Evolutionary conservation across 495 filamentous ascomycete genomes (phyloP).

Genomic region (Aspergillus campestris): DNA sequence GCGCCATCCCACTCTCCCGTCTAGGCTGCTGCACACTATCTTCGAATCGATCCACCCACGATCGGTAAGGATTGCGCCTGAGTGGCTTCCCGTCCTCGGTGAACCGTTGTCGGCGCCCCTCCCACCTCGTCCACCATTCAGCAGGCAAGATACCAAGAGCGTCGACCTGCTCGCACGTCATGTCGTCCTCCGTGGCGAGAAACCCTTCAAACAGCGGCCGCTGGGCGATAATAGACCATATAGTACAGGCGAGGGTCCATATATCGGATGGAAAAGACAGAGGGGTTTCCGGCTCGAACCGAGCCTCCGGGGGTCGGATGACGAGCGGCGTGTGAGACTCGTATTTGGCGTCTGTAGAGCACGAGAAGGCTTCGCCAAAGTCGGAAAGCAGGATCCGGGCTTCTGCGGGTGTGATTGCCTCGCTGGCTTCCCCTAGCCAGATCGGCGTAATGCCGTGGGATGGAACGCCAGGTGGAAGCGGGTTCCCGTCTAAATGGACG

Average conservation of each 20-base stretch:
- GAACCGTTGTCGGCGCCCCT: slow-evolving; percentile 8
- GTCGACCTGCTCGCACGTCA: slow-evolving; percentile 30
- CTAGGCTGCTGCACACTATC: slow-evolving; percentile 19
- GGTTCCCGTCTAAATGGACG: slow-evolving; percentile 14
- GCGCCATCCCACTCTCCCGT: slow-evolving; percentile 6
- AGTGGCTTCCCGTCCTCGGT: slow-evolving; percentile 12
- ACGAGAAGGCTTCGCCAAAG: slow-evolving; percentile 30
- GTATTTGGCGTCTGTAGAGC: slow-evolving; percentile 14
- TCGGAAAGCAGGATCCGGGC: slow-evolving; percentile 28
- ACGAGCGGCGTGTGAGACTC: slow-evolving; percentile 22
- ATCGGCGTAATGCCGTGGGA: slow-evolving; percentile 13
- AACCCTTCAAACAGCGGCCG: slow-evolving; percentile 14
- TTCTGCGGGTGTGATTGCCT: slow-evolving; percentile 16
- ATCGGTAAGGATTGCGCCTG: slow-evolving; percentile 14
- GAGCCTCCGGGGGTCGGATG: slow-evolving; percentile 21
- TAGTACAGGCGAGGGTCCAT: slow-evolving; percentile 28
- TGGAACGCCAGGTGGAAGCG: slow-evolving; percentile 19
- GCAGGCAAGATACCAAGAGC: slow-evolving; percentile 22
- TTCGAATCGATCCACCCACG: slow-evolving; percentile 20
- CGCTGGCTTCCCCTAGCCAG: slow-evolving; percentile 23
- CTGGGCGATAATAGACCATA: slow-evolving; percentile 20
- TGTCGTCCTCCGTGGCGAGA: slow-evolving; percentile 21
- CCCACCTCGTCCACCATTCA: slow-evolving; percentile 23
- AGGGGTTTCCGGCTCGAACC: slow-evolving; percentile 20
- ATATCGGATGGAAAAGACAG: slow-evolving; percentile 29